Evolutionary conservation across 2,329 filamentous ascomycete species (phyloP).

Genomic region (Diaporthe capsici): DNA sequence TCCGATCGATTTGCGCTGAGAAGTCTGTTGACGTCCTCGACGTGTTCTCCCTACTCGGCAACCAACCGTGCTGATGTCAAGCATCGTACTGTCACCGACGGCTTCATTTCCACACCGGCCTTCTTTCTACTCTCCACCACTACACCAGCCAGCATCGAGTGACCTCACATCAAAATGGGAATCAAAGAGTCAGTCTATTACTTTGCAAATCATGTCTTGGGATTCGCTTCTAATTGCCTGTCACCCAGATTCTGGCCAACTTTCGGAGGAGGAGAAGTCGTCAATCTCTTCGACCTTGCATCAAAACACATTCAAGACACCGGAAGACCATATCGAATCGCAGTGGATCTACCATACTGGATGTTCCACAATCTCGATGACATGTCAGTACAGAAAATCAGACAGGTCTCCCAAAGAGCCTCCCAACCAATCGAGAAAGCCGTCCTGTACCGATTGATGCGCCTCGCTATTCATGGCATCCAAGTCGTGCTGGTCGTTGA

Average conservation of each 20-base stretch:
- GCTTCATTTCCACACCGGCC: too few species aligned
- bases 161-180: background rate
- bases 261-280: background rate
- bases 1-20: too few species aligned
- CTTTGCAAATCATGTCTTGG: background rate
- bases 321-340: background rate
- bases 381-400: background rate
- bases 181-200: background rate
- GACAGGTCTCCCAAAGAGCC: background rate
- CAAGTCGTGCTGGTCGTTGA: constrained; percentile 1
- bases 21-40: too few species aligned
- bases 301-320: background rate
- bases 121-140: too few species aligned
- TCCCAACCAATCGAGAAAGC: constrained; percentile 3
- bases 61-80: too few species aligned
- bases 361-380: background rate
- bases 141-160: too few species aligned
- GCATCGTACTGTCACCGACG: too few species aligned
- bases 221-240: background rate
- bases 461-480: background rate
- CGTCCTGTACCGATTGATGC: constrained; percentile 2
- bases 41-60: too few species aligned
- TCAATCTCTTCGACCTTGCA: constrained; percentile 10
- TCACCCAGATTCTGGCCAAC: background rate
- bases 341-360: constrained; percentile 3